Percentiles rank a stretch among this genome's conserved stretches.
Evolutionary conservation across 2,329 filamentous ascomycete species (phyloP).

Genomic region (Cercospora canescens): DNA sequence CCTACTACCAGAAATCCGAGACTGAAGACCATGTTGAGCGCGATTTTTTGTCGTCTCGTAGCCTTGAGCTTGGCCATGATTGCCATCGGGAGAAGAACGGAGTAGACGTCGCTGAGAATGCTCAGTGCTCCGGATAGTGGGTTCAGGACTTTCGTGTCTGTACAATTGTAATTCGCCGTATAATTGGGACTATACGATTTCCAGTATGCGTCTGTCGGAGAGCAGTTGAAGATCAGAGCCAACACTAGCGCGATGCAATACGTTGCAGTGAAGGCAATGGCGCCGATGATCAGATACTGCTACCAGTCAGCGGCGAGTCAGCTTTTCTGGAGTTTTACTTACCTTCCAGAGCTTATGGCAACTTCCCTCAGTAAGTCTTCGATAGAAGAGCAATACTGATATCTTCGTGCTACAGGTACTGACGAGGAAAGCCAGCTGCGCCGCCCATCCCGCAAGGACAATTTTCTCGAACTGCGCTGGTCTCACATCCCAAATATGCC

Average conservation of each 20-base stretch:
- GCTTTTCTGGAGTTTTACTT: neutral
- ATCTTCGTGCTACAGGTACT: constrained; percentile 24
- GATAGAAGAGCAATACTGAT: constrained; percentile 32
- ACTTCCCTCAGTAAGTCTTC: constrained; percentile 21
- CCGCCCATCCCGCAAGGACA: constrained; percentile 21
- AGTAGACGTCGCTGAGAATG: constrained; percentile 28
- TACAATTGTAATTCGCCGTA: constrained; percentile 11
- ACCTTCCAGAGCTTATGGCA: constrained; percentile 15
- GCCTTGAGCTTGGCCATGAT: constrained; percentile 24
- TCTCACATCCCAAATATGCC: constrained; percentile 28
- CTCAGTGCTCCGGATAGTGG: constrained; percentile 21
- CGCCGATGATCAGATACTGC: constrained; percentile 19
- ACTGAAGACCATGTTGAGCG: constrained; percentile 26
- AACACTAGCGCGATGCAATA: constrained; percentile 22
- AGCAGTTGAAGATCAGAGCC: constrained; percentile 22
- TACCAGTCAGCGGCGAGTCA: neutral
- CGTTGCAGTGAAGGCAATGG: constrained; percentile 21
- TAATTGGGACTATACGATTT: constrained; percentile 17
- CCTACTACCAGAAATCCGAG: constrained; percentile 26
- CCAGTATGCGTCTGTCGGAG: constrained; percentile 28
- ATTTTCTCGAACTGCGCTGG: constrained; percentile 8
- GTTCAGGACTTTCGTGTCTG: constrained; percentile 4
- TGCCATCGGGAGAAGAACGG: constrained; percentile 25
- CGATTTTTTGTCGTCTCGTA: constrained; percentile 22
- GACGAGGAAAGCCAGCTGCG: constrained; percentile 24